Evolutionary conservation across 441 rosid species (phyloP).

Genomic region (Bruguiera hainesii): DNA sequence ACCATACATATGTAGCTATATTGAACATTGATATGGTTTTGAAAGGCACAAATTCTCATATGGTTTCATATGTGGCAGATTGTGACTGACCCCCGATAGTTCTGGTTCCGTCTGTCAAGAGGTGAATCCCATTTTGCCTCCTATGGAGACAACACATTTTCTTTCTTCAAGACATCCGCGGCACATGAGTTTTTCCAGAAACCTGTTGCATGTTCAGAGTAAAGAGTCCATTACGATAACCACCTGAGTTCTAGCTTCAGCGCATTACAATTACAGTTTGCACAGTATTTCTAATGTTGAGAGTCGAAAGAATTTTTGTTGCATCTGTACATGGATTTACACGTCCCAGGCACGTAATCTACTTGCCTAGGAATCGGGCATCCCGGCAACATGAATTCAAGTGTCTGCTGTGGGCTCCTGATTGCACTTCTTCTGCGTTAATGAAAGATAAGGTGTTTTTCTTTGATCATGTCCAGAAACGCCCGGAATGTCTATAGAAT

Average conservation of each 20-base stretch:
- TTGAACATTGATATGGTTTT: neutral
- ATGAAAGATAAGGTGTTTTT: constrained; percentile 6
- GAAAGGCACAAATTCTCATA: constrained; percentile 2
- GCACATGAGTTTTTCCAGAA: neutral
- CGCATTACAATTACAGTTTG: constrained; percentile 11
- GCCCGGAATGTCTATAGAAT: no score
- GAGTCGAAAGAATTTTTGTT: constrained; percentile 22
- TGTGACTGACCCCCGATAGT: constrained; percentile 15
- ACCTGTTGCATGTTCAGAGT: neutral
- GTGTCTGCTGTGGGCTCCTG: constrained; percentile 17
- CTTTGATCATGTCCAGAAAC: no score
- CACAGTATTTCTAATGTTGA: constrained; percentile 29
- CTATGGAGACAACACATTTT: neutral
- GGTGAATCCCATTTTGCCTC: constrained; percentile 13
- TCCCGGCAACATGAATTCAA: constrained; percentile 19
- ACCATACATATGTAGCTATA: neutral
- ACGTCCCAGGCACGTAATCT: constrained; percentile 10
- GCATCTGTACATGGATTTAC: constrained; percentile 29
- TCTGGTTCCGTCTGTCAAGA: constrained; percentile 12
- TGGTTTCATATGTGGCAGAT: constrained; percentile 23
- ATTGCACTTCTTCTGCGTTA: constrained; percentile 24
- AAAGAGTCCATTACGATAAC: constrained; percentile 9
- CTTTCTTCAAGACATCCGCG: neutral
- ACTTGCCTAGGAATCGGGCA: constrained; percentile 12
- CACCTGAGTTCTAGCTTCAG: constrained; percentile 20